Evolutionary conservation across 2,329 filamentous ascomycete genomes (phyloP).

Genomic region (Colletotrichum incanum): DNA sequence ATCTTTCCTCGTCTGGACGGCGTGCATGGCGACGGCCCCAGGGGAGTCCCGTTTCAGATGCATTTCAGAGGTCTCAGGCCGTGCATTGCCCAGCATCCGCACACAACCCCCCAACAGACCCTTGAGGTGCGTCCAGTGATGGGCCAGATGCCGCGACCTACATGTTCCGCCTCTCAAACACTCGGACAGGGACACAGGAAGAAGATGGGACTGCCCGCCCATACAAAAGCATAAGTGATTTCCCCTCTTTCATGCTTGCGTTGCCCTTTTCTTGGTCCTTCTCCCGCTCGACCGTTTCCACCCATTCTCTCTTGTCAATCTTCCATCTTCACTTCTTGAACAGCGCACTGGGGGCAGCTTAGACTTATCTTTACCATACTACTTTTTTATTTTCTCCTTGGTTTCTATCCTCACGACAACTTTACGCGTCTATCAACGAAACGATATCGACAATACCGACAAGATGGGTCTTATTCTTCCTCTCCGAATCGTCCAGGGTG

Average conservation of each 20-base stretch:
- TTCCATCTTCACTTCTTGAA: conserved; percentile 38
- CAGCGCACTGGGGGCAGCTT: conserved; percentile 43
- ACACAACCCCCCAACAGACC: conserved; percentile 22
- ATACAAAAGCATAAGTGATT: conserved; percentile 42
- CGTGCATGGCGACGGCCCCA: conserved; percentile 48
- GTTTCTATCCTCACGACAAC: conserved; percentile 12
- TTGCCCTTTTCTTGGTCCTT: conserved; percentile 40
- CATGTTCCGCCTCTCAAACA: conserved; percentile 42
- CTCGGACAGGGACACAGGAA: conserved; percentile 11
- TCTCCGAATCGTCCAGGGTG: conserved; percentile 62
- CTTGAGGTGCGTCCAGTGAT: conserved; percentile 34
- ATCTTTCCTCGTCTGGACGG: conserved; percentile 35
- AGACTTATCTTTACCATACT: conserved; percentile 27
- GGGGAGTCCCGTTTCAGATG: conserved; percentile 55
- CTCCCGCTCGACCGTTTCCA: conserved; percentile 33
- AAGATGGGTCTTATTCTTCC: conserved; percentile 61
- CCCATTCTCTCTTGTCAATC: conserved; percentile 4
- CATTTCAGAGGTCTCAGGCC: conserved; percentile 51
- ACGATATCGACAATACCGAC: conserved; percentile 43
- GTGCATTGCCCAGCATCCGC: conserved; percentile 36
- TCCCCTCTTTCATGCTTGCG: conserved; percentile 40
- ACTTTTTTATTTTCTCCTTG: conserved; percentile 29
- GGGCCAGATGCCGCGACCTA: conserved; percentile 35
- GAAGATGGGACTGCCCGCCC: conserved; percentile 38
- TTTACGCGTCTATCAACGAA: conserved; percentile 19